Base-by-base conservation (phyloP, 1,284 basidiomycete species). In the Rhodotorula sp. region DNA sequence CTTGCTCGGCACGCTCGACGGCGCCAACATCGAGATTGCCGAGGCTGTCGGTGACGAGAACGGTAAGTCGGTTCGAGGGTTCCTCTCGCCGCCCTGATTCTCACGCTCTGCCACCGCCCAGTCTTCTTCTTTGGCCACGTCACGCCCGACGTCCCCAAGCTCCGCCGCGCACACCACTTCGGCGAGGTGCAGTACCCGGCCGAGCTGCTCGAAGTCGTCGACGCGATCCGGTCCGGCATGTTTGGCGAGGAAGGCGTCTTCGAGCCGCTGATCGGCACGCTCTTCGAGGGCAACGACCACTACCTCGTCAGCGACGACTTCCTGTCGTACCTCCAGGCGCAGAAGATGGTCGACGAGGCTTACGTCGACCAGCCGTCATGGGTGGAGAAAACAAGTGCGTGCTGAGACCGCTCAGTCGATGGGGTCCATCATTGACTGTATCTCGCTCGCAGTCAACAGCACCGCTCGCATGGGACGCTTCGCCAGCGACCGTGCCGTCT, bases 1-100 rank as follows among this genome's bases (percentile, higher is more conserved):
- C 57, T 83, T 94, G 9, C 60, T 75, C 44, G 67, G 71, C 69
- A 79, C 76, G 9, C 76, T 81, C 81, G 91, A 96, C 80, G 94
- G 94, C 69, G 94, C 93, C 30, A 94, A 94, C 79, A 92, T 95
- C 70, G 93, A 95, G 82, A 95, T 96, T 74, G 92, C 91, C 4
- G 91, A 95, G 78, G 92, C 94, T 80, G 88, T 88, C 46, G 88
- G 89, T 22, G 86, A 88, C 73, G 84, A 85, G 73, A 87, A 89
- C 78, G 65, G 69, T 65, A 5, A 28, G 65, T 61, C 24, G 15
- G 30, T 7, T 22, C 44, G 53, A 4, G 10, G 28, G 11, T 44
- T 7, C 10, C 4, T 48, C 15, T n/a, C 28, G 46, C 47, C 47
- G n/a, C 24, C 2, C 44, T 26, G 34, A 52, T 18, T 51, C 28